phyloP scores from a whole-genome alignment of 2,329 filamentous ascomycete genomes.

The Phyllosticta citrichinensis region DNA sequence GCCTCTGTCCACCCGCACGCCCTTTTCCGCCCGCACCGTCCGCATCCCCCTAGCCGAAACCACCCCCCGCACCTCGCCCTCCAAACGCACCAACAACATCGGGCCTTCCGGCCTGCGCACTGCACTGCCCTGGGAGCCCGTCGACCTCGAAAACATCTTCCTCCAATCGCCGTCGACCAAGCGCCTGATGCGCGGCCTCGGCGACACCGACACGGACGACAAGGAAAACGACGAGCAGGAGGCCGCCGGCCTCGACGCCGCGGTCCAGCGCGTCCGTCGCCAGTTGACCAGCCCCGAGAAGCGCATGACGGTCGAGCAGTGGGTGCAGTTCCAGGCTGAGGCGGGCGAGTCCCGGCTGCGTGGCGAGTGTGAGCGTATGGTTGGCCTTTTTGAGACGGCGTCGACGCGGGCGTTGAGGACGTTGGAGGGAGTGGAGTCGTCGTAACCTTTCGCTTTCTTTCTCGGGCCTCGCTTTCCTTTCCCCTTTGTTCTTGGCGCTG shows the following conservation, averaged over 20 bases:
- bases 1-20: conserved; percentile 8
- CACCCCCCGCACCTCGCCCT: conserved; percentile 28
- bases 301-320: conserved; percentile 87
- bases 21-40: conserved; percentile 1
- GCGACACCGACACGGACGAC: conserved; percentile 11
- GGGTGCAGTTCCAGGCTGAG: conserved; percentile 73
- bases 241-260: conserved; percentile 16
- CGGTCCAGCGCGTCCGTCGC: conserved; percentile 44
- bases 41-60: conserved; percentile 30
- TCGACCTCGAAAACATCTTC: conserved; percentile 68
- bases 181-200: conserved; percentile 11
- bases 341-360: conserved; percentile 71
- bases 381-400: conserved; percentile 73
- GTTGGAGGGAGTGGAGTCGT: conserved; percentile 57
- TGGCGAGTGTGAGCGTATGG: conserved; percentile 71
- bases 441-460: neutral
- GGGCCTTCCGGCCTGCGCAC: conserved; percentile 40
- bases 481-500: no score
- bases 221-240: conserved; percentile 16
- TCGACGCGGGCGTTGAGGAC: conserved; percentile 67
- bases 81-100: conserved; percentile 31
- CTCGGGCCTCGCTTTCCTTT: neutral
- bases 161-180: conserved; percentile 29
- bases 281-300: conserved; percentile 67
- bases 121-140: conserved; percentile 56